These are phyloP conservation scores for Apophysomyces elegans DNA, from an alignment of 371 early-diverging fungal genomes.

Conservation along the genomic window DNA sequence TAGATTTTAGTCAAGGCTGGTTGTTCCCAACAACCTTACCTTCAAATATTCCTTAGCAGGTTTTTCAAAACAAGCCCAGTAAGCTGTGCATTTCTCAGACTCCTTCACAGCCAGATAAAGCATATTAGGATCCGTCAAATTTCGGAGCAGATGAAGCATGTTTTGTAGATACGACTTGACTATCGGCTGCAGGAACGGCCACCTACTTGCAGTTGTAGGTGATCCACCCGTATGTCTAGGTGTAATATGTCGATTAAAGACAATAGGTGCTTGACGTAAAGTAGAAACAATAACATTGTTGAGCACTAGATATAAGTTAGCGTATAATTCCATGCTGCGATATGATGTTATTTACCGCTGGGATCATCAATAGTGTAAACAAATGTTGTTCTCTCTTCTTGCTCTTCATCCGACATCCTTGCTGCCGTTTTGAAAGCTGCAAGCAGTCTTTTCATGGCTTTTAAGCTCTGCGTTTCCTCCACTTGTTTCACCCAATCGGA, in stretches of 20 bases:
- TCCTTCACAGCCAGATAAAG: conserved; percentile 80
- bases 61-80: conserved; percentile 84
- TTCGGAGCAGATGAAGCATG: conserved; percentile 70
- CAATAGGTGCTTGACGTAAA: conserved; percentile 59
- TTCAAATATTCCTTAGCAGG: conserved; percentile 79
- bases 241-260: conserved; percentile 63
- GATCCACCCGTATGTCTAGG: conserved; percentile 41
- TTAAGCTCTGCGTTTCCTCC: conserved; percentile 35
- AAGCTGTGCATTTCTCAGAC: conserved; percentile 72
- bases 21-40: conserved; percentile 35
- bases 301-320: conserved; percentile 57
- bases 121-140: conserved; percentile 84
- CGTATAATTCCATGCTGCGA: neutral
- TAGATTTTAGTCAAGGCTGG: neutral
- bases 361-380: conserved; percentile 75
- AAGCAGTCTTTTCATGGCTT: conserved; percentile 67
- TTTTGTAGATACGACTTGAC: conserved; percentile 81
- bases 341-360: conserved; percentile 29
- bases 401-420: conserved; percentile 74
- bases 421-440: conserved; percentile 86
- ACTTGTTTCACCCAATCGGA: conserved; percentile 72
- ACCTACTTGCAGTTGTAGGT: conserved; percentile 63
- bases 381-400: conserved; percentile 48
- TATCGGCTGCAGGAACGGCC: conserved; percentile 72
- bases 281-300: conserved; percentile 76